Evolutionary conservation across 768 basidiomycete species (phyloP), one percentile per base, ranked within the genome.

Genomic region (Russula ochroleuca): DNA sequence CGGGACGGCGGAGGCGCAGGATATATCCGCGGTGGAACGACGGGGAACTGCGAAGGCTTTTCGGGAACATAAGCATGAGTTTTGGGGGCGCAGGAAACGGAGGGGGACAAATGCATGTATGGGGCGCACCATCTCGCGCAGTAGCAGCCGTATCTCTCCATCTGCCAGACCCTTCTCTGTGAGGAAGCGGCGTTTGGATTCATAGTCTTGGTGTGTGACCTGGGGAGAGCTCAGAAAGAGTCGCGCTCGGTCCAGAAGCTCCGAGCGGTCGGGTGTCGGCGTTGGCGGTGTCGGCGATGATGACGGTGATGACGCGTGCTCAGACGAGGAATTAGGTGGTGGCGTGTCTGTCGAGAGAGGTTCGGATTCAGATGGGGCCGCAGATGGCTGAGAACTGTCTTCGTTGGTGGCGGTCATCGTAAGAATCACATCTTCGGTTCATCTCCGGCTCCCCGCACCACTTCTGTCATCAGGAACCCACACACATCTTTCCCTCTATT

Each of bases 11-110:
- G 82, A 13, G 78, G 81, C 64, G 81, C 82, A 4, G 89, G 89
- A 69, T 92, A 92, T 53, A 85, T 84, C 67, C 87, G 81, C 0
- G 89, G 87, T 21, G 89, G 89, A 40, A 92, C 73, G 6, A 73
- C 62, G 10, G 86, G 88, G 13, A 72, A 69, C 70, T 76, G 70
- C 17, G 61, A 61, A 17, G 72, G 72, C 69, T 72, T 19, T 31
- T 28, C 6, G 11, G 23, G 47, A 25, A 23, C 11, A 28, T 17
- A 28, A 49, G 25, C 28, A 35, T 35, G 50, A 19, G 50, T 7
- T 0, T 13, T 19, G 31, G 9, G 28, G 19, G 33, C 19, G 38
- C 25, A 15, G 25, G 38, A 45, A 11, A 47, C n/a, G 5, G 28
- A 28, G 28, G 28, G 28, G n/a, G n/a, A n/a, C n/a, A n/a, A n/a